Evolutionary conservation across 306 rosid genomes (phyloP), one percentile per base, ranked within the genome.

Genomic region (Cicer yamashitae): DNA sequence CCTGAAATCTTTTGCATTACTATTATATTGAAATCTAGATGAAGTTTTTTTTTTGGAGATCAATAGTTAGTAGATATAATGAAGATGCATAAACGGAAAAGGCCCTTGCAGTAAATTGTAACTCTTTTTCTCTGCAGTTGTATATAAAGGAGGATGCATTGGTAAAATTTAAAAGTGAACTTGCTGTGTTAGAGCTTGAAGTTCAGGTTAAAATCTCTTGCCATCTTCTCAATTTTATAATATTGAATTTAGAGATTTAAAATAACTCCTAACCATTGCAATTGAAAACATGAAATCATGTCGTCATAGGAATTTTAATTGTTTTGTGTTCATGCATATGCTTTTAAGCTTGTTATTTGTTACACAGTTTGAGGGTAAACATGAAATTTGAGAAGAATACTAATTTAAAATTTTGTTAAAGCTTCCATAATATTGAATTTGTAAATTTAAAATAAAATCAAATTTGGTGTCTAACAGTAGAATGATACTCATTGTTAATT

Each of bases 101-200:
- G 59, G 38, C 17, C 70, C 43, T 61, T 50, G 51, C 52, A 61
- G 82, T 73, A 20, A 57, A 65, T 77, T 50, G 43, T 53, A 9
- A 50, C 77, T 73, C 79, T 72, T 57, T 67, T 73, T 46, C 58
- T 76, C 37, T 83, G 47, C 96, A 94, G 99, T 77, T 92, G 86
- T 80, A 78, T 12, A 41, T 80, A 73, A 86, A 84, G 91, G 99
- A 94, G 85, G 90, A 89, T 47, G 96, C 86, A 8, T 86, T 92
- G 89, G 85, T 88, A 17, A 91, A 84, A 72, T 88, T 88, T 70
- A 94, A 90, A 83, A 85, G 90, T 78, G 90, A 92, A 75, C 93
- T 94, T 87, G 88, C 93, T 74, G 87, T 61, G 63, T 54, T 88
- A 86, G 97, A 90, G 81, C 93, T 82, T 79, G 91, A 94, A 80